A percentile compares a stretch with the other conserved stretches of the same genome.
phyloP scores from a whole-genome alignment of 2,329 filamentous ascomycete genomes.

The Trichoderma sp. region DNA sequence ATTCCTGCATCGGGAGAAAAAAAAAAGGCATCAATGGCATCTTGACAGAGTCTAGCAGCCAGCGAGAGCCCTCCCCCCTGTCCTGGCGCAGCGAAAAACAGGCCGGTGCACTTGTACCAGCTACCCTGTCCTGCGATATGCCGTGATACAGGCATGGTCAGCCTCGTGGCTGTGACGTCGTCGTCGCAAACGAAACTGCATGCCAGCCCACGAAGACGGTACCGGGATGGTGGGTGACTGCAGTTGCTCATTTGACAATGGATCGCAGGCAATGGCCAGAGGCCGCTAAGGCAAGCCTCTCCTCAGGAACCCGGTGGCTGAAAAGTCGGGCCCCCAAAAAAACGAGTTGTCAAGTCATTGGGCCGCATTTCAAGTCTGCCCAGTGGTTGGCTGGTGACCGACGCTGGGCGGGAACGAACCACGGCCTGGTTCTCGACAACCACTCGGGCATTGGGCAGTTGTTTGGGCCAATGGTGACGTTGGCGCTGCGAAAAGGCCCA shows the following conservation, averaged over 20 bases:
- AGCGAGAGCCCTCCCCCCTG: neutral
- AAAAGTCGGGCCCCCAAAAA: conserved; percentile 17
- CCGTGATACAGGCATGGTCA: conserved; percentile 7
- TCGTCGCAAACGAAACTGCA: conserved; percentile 19
- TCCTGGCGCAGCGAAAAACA: neutral
- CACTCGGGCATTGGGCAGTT: conserved; percentile 6
- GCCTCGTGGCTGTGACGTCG: conserved; percentile 21
- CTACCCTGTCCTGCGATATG: conserved; percentile 6
- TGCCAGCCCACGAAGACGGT: conserved; percentile 26
- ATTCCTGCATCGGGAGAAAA: neutral
- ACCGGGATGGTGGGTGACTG: conserved; percentile 31
- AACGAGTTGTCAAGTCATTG: conserved; percentile 15
- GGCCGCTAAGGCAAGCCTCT: conserved; percentile 15
- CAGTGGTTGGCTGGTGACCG: conserved; percentile 20
- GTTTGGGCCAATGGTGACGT: conserved; percentile 18
- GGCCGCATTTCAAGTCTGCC: conserved; percentile 15
- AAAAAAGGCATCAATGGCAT: neutral
- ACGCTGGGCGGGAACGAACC: neutral
- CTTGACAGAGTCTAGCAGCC: neutral
- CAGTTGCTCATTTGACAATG: conserved; percentile 37
- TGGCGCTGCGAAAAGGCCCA: neutral
- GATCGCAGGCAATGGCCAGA: conserved; percentile 18
- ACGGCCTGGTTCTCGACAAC: neutral
- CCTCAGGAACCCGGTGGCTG: conserved; percentile 19
- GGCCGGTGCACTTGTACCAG: neutral